A percentile compares a stretch with the other conserved stretches of the same genome.
phyloP scores from a whole-genome alignment of 495 filamentous ascomycete species.

The Podospora didyma region DNA sequence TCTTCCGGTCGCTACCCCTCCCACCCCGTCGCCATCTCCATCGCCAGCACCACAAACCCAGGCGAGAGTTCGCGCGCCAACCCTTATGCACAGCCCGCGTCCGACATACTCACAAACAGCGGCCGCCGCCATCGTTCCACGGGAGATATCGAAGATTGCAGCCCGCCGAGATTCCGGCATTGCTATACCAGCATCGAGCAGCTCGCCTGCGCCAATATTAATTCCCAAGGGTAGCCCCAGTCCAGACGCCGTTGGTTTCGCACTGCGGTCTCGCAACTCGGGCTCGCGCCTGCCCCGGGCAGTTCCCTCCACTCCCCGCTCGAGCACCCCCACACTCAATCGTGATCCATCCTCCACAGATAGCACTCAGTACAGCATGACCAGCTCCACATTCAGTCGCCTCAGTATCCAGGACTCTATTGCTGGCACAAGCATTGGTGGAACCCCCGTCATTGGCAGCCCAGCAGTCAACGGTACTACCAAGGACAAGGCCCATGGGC shows the following conservation, averaged over 20 bases:
- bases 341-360: slow-evolving; percentile 31
- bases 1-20: neutral
- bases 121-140: slow-evolving; percentile 8
- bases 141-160: neutral
- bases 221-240: slow-evolving; percentile 11
- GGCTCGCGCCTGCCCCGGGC: slow-evolving; percentile 26
- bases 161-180: slow-evolving; percentile 7
- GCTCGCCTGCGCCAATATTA: slow-evolving; percentile 4
- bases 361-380: slow-evolving; percentile 32
- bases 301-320: slow-evolving; percentile 25
- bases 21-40: neutral
- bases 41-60: neutral
- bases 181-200: slow-evolving; percentile 1
- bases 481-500: neutral
- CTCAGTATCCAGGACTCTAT: slow-evolving; percentile 12
- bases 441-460: slow-evolving; percentile 18
- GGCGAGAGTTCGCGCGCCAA: slow-evolving; percentile 6
- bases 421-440: slow-evolving; percentile 20
- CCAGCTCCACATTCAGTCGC: slow-evolving; percentile 27
- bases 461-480: slow-evolving; percentile 1
- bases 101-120: slow-evolving; percentile 19
- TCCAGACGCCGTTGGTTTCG: slow-evolving; percentile 14
- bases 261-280: slow-evolving; percentile 25
- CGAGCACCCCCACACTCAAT: slow-evolving; percentile 22
- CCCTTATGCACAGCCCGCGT: slow-evolving; percentile 5